These are phyloP conservation scores for Exophiala viscosa DNA, from an alignment of 2,329 filamentous ascomycete genomes.

Conservation along the genomic window DNA sequence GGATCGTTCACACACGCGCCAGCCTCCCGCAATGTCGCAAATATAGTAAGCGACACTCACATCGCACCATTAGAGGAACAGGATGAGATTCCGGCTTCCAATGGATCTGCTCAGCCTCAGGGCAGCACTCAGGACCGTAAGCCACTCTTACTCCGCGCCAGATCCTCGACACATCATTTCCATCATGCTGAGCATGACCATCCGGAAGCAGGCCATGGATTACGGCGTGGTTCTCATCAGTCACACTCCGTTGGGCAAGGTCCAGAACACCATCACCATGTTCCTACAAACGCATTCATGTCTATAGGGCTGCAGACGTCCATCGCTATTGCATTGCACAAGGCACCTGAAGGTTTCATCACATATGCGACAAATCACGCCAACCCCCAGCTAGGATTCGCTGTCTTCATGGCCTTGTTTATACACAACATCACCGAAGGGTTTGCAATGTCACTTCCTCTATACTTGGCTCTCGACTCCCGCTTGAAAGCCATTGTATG, in stretches of 20 bases:
- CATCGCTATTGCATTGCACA: slow-evolving; percentile 91
- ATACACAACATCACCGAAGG: slow-evolving; percentile 98
- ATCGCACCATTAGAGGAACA: slow-evolving; percentile 15
- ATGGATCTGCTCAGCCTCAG: not conserved
- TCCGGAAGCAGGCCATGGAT: slow-evolving; percentile 4
- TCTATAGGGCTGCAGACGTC: slow-evolving; percentile 95
- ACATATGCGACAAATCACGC: slow-evolving; percentile 98
- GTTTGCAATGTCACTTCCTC: slow-evolving; percentile 85
- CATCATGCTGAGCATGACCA: slow-evolving; percentile 28
- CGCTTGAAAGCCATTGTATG: slow-evolving; percentile 78
- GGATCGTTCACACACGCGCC: slow-evolving; percentile 14
- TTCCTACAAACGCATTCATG: slow-evolving; percentile 88
- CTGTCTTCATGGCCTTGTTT: slow-evolving; percentile 91
- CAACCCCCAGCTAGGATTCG: slow-evolving; percentile 80
- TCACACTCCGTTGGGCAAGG: slow-evolving; percentile 31
- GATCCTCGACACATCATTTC: slow-evolving; percentile 25
- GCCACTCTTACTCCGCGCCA: slow-evolving; percentile 17
- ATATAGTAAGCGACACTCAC: slow-evolving; percentile 6
- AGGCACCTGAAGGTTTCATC: slow-evolving; percentile 81
- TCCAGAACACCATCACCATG: slow-evolving; percentile 78
- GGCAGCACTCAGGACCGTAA: slow-evolving; percentile 17
- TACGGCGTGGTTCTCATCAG: slow-evolving; percentile 14
- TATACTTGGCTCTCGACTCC: slow-evolving; percentile 85
- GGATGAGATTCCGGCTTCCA: slow-evolving; percentile 6
- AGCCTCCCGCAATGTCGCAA: slow-evolving; percentile 13